Base-by-base conservation (phyloP, 352 stramenopile genomes). In the Thalassiosira hispida region DNA sequence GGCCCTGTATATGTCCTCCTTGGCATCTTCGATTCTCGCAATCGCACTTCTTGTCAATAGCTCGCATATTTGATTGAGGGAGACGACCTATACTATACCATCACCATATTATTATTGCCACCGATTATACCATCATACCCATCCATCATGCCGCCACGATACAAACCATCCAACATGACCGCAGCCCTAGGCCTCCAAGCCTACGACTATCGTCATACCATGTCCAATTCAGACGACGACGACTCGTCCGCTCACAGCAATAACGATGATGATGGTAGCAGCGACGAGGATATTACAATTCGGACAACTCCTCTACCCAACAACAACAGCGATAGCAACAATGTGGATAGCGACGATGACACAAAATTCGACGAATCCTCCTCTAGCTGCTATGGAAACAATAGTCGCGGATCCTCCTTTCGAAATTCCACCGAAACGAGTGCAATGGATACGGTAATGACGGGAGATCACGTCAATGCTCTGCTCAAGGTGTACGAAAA, bases 391-490 rank as follows among this genome's bases (percentile, higher is more conserved):
- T 66, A 44, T 25, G 2, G 27, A 18, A 2, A 40, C 35, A 16
- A 67, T 51, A 16, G 46, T 38, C 7, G 59, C 53, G 9, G 31
- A 38, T 57, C 42, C 12, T 35, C 22, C 12, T 18, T 49, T 14
- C 29, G 55, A 18, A 27, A 22, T 14, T 67, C 52, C 18, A 31
- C 51, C 22, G 31, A 53, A 11, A 61, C 53, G 0, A 49, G 42
- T 14, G 38, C 7, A 0, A 60, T 64, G 29, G 42, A 75, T 16
- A 67, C 56, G 27, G 49, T 67, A 27, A 60, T 68, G 40, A 75
- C 66, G 20, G 66, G 53, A 22, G 67, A 76, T 68, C 67, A 76
- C 57, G 55, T 76, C 2, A 67, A 68, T 47, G 55, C 56, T 11
- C 29, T 76, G 12, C 29, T 76, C 1, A 75, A 67, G 23, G 42